Evolutionary conservation across 371 early-diverging fungal species (phyloP).

Genomic region (Blastocladiella emersonii): DNA sequence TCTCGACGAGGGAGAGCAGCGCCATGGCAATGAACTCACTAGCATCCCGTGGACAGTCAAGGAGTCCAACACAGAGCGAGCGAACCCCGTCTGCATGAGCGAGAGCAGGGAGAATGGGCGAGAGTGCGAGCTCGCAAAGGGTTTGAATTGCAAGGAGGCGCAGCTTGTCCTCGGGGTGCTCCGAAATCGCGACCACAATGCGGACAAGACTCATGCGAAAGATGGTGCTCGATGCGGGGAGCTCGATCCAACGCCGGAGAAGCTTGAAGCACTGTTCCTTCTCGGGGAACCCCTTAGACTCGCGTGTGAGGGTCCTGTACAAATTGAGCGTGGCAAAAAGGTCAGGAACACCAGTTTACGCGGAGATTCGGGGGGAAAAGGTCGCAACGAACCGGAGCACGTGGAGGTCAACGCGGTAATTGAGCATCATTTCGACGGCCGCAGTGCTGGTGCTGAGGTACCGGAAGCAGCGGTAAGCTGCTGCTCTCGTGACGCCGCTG

Average conservation of each 20-base stretch:
- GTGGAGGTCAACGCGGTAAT: not conserved
- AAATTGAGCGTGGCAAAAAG: no score
- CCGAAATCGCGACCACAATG: slow-evolving; percentile 58
- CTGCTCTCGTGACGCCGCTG: not conserved
- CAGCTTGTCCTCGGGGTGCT: slow-evolving; percentile 59
- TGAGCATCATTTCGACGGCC: not conserved
- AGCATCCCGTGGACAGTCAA: slow-evolving; percentile 56
- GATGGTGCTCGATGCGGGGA: slow-evolving; percentile 37
- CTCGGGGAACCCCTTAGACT: slow-evolving; percentile 48
- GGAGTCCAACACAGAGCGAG: slow-evolving; percentile 46
- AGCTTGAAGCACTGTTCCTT: slow-evolving; percentile 61
- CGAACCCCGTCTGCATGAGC: slow-evolving; percentile 56
- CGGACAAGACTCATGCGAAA: slow-evolving; percentile 53
- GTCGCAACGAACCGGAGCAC: not conserved
- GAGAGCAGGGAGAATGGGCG: slow-evolving; percentile 37
- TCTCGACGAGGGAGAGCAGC: slow-evolving; percentile 55
- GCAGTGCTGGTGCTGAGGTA: not conserved
- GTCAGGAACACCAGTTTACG: no score
- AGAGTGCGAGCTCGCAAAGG: slow-evolving; percentile 47
- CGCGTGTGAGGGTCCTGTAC: slow-evolving; percentile 42
- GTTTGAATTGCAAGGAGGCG: slow-evolving; percentile 60
- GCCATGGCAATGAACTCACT: slow-evolving; percentile 47
- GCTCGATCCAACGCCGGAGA: slow-evolving; percentile 48
- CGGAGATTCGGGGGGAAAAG: no score
- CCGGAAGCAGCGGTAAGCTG: not conserved